Conservation (phyloP, 441 rosid species). For the Raphanus hybrid region DNA sequence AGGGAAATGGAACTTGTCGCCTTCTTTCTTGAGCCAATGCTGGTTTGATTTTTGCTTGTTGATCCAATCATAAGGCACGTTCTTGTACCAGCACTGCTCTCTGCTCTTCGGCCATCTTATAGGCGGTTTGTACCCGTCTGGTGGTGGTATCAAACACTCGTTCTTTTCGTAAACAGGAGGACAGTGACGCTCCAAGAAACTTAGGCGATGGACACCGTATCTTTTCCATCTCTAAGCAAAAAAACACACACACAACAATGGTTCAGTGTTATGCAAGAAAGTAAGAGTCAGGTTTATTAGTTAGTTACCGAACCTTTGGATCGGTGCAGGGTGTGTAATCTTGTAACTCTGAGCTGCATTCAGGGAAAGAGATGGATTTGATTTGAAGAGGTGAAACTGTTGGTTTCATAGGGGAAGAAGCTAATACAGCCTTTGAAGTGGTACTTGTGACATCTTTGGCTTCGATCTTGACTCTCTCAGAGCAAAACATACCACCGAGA, state of each 20-base stretch:
- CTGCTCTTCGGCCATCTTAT: slow-evolving; percentile 79
- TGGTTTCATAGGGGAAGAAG: slow-evolving; percentile 57
- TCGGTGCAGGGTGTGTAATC: slow-evolving; percentile 98
- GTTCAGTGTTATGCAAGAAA: not conserved
- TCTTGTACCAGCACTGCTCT: slow-evolving; percentile 70
- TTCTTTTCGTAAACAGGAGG: slow-evolving; percentile 58
- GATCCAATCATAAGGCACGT: slow-evolving; percentile 87
- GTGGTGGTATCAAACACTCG: slow-evolving; percentile 79
- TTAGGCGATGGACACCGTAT: slow-evolving; percentile 52
- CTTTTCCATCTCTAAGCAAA: slow-evolving; percentile 53
- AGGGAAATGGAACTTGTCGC: slow-evolving; percentile 73
- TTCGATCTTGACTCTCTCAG: slow-evolving; percentile 58
- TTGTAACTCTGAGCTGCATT: slow-evolving; percentile 77
- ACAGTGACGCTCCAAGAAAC: slow-evolving; percentile 86
- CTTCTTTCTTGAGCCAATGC: slow-evolving; percentile 80
- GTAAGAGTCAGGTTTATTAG: not conserved
- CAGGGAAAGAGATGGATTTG: slow-evolving; percentile 66
- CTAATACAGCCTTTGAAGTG: slow-evolving; percentile 48
- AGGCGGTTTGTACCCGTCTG: slow-evolving; percentile 74
- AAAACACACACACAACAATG: slow-evolving; percentile 5
- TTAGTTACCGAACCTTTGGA: slow-evolving; percentile 63
- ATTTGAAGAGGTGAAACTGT: slow-evolving; percentile 57
- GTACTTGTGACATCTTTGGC: slow-evolving; percentile 42
- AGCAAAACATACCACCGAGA: slow-evolving; percentile 85
- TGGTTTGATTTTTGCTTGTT: slow-evolving; percentile 89